A percentile compares a stretch with the other conserved stretches of the same genome.
phyloP scores from a whole-genome alignment of 164 flowering plant genomes.

The Pachysandra terminalis region DNA sequence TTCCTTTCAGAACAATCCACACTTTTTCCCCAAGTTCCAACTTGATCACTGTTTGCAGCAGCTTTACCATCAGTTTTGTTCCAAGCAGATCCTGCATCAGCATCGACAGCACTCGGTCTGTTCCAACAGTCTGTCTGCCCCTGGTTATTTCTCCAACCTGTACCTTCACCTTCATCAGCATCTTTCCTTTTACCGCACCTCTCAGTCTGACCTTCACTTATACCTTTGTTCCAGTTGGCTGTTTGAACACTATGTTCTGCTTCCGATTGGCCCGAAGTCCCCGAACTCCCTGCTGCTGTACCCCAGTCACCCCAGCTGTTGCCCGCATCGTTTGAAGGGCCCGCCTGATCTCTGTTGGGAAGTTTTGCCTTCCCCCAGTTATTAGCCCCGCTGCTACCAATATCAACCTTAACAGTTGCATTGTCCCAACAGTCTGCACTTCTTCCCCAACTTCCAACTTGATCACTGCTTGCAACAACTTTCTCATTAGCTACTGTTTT shows the following conservation, averaged over 20 bases:
- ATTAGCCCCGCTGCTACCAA: slow-evolving; percentile 21
- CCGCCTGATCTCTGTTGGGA: slow-evolving; percentile 14
- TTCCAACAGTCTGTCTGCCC: slow-evolving; percentile 15
- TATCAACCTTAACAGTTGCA: slow-evolving; percentile 13
- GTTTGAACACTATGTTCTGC: no score
- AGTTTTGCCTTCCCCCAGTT: slow-evolving; percentile 30
- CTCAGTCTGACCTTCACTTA: neutral
- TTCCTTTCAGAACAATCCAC: slow-evolving; percentile 18
- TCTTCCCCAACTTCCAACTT: slow-evolving; percentile 27
- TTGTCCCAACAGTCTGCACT: slow-evolving; percentile 5
- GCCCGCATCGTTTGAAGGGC: slow-evolving; percentile 11
- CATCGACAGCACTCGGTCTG: slow-evolving; percentile 20
- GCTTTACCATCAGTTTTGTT: slow-evolving; percentile 16
- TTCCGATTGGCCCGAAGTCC: neutral
- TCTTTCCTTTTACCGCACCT: no score
- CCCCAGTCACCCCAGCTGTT: slow-evolving; percentile 19
- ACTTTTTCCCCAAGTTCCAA: slow-evolving; percentile 20
- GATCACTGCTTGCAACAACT: slow-evolving; percentile 8
- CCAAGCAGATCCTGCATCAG: slow-evolving; percentile 15
- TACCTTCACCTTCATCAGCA: no score
- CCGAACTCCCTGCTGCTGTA: slow-evolving; percentile 5
- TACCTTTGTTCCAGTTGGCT: slow-evolving; percentile 5
- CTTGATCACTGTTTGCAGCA: neutral
- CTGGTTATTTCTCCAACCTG: no score
- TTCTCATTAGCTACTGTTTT: slow-evolving; percentile 17